Evolutionary conservation across 768 basidiomycete genomes (phyloP).

Genomic region (Lyophyllum semitale): DNA sequence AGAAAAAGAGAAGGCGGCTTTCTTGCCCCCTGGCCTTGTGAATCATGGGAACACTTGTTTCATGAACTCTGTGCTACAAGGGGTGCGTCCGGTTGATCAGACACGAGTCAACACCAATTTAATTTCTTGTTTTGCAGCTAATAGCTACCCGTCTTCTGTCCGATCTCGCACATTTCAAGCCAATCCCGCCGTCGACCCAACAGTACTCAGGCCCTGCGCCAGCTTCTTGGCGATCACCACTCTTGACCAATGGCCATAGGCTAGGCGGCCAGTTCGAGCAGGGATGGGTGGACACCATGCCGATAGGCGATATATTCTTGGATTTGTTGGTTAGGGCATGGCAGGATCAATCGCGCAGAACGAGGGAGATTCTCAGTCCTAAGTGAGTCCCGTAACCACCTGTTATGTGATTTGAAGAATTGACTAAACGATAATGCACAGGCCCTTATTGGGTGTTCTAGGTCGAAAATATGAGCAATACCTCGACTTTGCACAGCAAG

Average conservation of each 20-base stretch:
- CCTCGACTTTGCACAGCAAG: constrained; percentile 92
- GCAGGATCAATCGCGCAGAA: constrained; percentile 54
- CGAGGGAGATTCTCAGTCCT: constrained; percentile 60
- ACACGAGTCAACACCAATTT: neutral
- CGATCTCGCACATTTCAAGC: constrained; percentile 56
- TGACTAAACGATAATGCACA: constrained; percentile 21
- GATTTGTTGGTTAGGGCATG: constrained; percentile 62
- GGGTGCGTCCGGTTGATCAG: constrained; percentile 50
- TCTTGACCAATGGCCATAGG: constrained; percentile 67
- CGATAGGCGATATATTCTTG: constrained; percentile 71
- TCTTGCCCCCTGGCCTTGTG: constrained; percentile 70
- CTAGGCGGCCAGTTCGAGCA: constrained; percentile 53
- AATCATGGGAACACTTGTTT: constrained; percentile 94
- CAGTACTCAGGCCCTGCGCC: constrained; percentile 39
- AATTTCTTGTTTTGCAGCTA: constrained; percentile 41
- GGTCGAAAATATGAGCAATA: constrained; percentile 93
- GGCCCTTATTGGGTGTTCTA: constrained; percentile 64
- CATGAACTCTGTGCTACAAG: constrained; percentile 94
- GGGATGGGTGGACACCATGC: constrained; percentile 60
- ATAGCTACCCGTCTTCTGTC: constrained; percentile 66
- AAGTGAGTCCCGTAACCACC: constrained; percentile 46
- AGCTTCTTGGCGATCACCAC: constrained; percentile 58
- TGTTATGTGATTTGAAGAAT: neutral
- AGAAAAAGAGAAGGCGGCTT: constrained; percentile 59
- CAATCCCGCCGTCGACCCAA: constrained; percentile 45